These are phyloP conservation scores for Cryptosporidium ubiquitum DNA, from an alignment of 169 alveolate genomes.

Conservation along the genomic window DNA sequence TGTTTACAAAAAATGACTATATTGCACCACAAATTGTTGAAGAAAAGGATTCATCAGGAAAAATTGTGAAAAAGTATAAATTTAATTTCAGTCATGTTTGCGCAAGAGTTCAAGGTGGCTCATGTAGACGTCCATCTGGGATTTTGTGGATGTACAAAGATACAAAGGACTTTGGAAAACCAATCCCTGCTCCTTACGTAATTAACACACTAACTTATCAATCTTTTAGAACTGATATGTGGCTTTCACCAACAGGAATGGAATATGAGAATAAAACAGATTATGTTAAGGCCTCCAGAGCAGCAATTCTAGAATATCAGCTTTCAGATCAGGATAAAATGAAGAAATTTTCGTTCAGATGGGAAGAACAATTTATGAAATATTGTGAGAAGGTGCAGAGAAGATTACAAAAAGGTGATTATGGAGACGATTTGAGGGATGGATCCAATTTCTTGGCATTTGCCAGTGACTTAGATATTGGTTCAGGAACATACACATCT, in stretches of 20 bases:
- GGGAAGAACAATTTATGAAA: slow-evolving; percentile 69
- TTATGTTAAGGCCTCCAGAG: slow-evolving; percentile 53
- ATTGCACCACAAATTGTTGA: slow-evolving; percentile 58
- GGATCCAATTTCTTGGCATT: slow-evolving; percentile 34
- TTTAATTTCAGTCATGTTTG: slow-evolving; percentile 68
- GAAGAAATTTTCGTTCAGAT: slow-evolving; percentile 42
- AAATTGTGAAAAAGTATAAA: slow-evolving; percentile 7
- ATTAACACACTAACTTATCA: slow-evolving; percentile 66
- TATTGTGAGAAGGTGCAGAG: slow-evolving; percentile 54
- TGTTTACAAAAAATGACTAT: slow-evolving; percentile 46
- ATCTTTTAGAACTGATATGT: slow-evolving; percentile 71
- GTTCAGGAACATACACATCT: background rate
- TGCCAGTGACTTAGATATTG: background rate
- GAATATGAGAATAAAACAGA: slow-evolving; percentile 47
- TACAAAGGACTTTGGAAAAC: slow-evolving; percentile 64
- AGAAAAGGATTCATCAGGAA: slow-evolving; percentile 40
- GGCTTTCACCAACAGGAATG: slow-evolving; percentile 74
- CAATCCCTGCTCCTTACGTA: slow-evolving; percentile 69
- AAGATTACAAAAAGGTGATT: slow-evolving; percentile 46
- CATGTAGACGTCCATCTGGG: slow-evolving; percentile 75
- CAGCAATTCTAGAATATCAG: slow-evolving; percentile 65
- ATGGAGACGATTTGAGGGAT: slow-evolving; percentile 32
- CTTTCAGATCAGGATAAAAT: slow-evolving; percentile 66
- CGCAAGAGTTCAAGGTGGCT: slow-evolving; percentile 74
- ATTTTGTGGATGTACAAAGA: slow-evolving; percentile 66